Percentiles rank a stretch among this genome's conserved stretches.
These are phyloP conservation scores for Syzygium oleosum DNA, from an alignment of 345 rosid species.

Conservation along the genomic window DNA sequence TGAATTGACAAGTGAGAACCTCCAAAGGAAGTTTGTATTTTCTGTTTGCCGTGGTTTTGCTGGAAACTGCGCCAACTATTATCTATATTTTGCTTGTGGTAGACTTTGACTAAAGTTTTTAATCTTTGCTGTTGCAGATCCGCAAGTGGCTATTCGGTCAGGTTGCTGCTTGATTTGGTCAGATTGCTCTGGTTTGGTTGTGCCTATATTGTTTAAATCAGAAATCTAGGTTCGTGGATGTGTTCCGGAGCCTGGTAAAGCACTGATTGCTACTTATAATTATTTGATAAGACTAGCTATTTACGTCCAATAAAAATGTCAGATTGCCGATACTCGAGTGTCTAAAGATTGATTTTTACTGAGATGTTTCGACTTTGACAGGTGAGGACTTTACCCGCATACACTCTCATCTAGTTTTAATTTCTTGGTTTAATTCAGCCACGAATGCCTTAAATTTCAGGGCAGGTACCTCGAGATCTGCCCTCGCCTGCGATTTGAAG, in stretches of 20 bases:
- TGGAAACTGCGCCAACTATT: neutral
- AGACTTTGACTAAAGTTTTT: neutral
- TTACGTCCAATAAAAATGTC: neutral
- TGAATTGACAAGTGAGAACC: neutral
- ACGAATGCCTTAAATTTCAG: too few species aligned
- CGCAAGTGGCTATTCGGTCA: conserved; percentile 71
- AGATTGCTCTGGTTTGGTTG: conserved; percentile 1
- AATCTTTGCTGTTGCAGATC: conserved; percentile 48
- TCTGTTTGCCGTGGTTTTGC: neutral
- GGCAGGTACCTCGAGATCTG: neutral
- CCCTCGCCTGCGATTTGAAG: neutral
- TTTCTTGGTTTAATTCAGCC: neutral
- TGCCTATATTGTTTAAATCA: conserved; percentile 2
- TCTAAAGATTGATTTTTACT: neutral
- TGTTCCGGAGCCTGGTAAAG: neutral
- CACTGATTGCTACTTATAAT: neutral
- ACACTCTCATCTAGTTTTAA: neutral
- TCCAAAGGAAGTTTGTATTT: neutral
- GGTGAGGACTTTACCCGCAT: neutral
- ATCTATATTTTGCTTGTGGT: neutral
- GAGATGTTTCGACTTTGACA: neutral
- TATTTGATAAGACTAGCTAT: neutral
- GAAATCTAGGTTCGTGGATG: neutral
- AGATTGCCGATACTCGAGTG: neutral
- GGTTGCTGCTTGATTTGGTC: conserved; percentile 41